Base-by-base conservation (phyloP, 2,329 filamentous ascomycete genomes). In the Elsinoe necatrix region DNA sequence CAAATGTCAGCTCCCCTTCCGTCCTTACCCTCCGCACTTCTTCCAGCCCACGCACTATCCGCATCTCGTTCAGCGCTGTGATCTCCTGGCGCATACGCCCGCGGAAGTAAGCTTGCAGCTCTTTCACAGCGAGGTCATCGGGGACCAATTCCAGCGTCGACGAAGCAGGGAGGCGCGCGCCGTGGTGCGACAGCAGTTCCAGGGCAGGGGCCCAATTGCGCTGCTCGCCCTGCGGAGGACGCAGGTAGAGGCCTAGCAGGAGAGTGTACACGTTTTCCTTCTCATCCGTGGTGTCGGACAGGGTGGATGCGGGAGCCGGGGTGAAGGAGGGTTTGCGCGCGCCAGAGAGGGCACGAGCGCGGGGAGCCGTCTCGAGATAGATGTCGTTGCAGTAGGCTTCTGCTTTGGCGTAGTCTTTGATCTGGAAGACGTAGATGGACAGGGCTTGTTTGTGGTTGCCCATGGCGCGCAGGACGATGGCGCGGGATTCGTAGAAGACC, bases 381-480 rank as follows among this genome's bases (percentile, higher is more conserved):
- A 91, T 81, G 60, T 84, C 84, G 71, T 96, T 96, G 75, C 93
- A 97, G 73, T 98, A 95, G 85, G 95, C 89, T 79, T 98, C 93
- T 29, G 93, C 93, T 71, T 95, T 97, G 11, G 75, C 76, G 61
- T 88, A 92, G 69, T 95, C 86, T 63, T 87, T 76, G 69, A 98
- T 81, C 69, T 92, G 93, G 73, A 96, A 98, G 25, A 97, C 92
- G 68, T 95, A 98, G 54, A 98, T 95, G 68, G 93, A 87, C n/a
- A 98, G 75, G 0, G 93, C 93, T 71, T 97, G 90, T 67, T 89
- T 91, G 73, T 98, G 91, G 64, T 92, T 86, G 5, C 89, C 89
- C 88, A 97, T 95, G 64, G 93, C 95, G 71, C 89, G 90, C 37
- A 97, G 81, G 18, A 97, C 85, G 43, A 97, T 85, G 5, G 93